A percentile compares a stretch with the other conserved stretches of the same genome.
Conservation (phyloP, 495 filamentous ascomycete species). For the Hypoxylon cercidicola region DNA sequence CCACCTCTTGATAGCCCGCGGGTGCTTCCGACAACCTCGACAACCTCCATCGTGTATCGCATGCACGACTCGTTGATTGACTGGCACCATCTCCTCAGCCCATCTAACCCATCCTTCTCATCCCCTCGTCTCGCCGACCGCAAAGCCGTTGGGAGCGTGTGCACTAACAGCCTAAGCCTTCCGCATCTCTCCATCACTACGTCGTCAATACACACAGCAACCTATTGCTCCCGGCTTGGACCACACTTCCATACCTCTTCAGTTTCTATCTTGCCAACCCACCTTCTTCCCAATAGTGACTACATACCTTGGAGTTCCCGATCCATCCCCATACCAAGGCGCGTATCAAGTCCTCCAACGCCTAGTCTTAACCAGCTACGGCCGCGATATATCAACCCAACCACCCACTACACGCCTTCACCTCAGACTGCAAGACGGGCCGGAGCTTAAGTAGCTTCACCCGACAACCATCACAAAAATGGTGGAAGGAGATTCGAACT, state of each 20-base stretch:
- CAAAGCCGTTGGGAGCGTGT: constrained; percentile 36
- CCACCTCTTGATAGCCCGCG: constrained; percentile 25
- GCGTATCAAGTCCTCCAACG: constrained; percentile 26
- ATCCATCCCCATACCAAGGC: constrained; percentile 30
- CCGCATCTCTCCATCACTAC: constrained; percentile 30
- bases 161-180: constrained; percentile 33
- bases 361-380: constrained; percentile 20
- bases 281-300: constrained; percentile 17
- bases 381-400: constrained; percentile 21
- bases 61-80: constrained; percentile 35
- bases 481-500: constrained; percentile 93
- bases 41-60: constrained; percentile 4
- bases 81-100: constrained; percentile 16
- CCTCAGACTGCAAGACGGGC: constrained; percentile 24
- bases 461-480: constrained; percentile 69
- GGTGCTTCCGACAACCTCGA: constrained; percentile 27
- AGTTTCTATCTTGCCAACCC: constrained; percentile 5
- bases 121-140: constrained; percentile 30
- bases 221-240: constrained; percentile 7
- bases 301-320: constrained; percentile 23
- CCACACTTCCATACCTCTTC: constrained; percentile 11
- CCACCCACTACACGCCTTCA: constrained; percentile 13
- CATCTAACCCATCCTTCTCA: neutral
- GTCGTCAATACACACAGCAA: constrained; percentile 39
- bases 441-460: constrained; percentile 45